Evolutionary conservation across 2,329 filamentous ascomycete species (phyloP), one percentile per base, ranked within the genome.

Genomic region (Aspergillus aculeatinus): DNA sequence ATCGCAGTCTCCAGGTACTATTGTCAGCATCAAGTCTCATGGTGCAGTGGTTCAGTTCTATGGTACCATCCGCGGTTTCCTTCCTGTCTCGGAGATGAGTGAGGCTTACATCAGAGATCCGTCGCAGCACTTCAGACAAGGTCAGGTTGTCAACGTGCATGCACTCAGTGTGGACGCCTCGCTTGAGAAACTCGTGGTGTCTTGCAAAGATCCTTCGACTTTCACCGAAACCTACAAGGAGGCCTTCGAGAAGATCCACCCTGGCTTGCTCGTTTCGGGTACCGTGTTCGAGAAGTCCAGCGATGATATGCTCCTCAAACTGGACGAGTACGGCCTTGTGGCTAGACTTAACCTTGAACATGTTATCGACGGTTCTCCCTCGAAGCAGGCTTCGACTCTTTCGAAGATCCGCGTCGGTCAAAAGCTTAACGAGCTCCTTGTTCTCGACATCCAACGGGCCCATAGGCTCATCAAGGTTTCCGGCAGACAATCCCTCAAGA

Each of bases 51-150:
- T 99, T 56, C 92, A 96, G 72, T 99, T 98, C 77, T 99, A 96
- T 70, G 92, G 92, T 19, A 79, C 82, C 9, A 82, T 99, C 21
- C 86, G 87, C 65, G 96, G 90, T 9, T 99, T 96, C 79, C 82
- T 99, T 57, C 95, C 95, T 2, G 88, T 96, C 0, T 91, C 91
- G 1, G 94, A 99, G 77, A 99, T 99, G 95, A 98, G 95, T 73
- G 95, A 99, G 74, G 92, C 93, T 11, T 97, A 89, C 72, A 97
- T 99, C 70, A 86, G 89, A 66, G 90, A 97, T 70, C 92, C 95
- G 4, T 86, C 85, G 50, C 88, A 96, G 70, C 93, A 98, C 76
- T 99, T 99, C 80, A 87, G 89, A 39, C 79, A 87, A 48, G 96
- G 95, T 0, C 95, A 99, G 74, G 94, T 96, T 1, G 89, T 99